Percentiles rank a stretch among this genome's conserved stretches.
phyloP scores from a whole-genome alignment of 2,329 filamentous ascomycete genomes.

The Fusarium sp. region DNA sequence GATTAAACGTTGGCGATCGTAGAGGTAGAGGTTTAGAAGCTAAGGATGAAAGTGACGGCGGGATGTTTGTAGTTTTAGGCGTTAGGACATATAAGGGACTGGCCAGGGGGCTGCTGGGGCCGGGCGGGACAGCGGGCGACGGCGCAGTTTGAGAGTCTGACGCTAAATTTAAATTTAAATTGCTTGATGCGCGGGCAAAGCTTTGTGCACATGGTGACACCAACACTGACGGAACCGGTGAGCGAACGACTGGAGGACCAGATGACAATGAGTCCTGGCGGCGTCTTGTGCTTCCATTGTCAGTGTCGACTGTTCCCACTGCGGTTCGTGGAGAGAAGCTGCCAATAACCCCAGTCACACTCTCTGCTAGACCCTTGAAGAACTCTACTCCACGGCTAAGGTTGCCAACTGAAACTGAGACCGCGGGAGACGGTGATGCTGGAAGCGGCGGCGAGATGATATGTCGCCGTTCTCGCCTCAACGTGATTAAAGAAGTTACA shows the following conservation, averaged over 20 bases:
- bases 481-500: conserved; percentile 29
- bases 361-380: conserved; percentile 31
- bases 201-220: conserved; percentile 33
- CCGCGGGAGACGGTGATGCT: conserved; percentile 17
- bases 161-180: conserved; percentile 40
- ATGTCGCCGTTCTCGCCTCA: conserved; percentile 18
- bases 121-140: conserved; percentile 40
- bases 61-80: conserved; percentile 46
- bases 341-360: conserved; percentile 36
- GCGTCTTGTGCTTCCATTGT: conserved; percentile 15
- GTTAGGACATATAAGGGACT: conserved; percentile 44
- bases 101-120: conserved; percentile 36
- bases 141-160: conserved; percentile 27
- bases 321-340: conserved; percentile 37
- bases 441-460: conserved; percentile 9
- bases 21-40: conserved; percentile 23
- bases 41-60: conserved; percentile 29
- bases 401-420: conserved; percentile 34
- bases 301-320: conserved; percentile 26
- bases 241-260: conserved; percentile 20
- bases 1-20: conserved; percentile 19
- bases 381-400: conserved; percentile 35
- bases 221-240: conserved; percentile 20
- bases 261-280: conserved; percentile 35
- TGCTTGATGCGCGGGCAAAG: conserved; percentile 24